Evolutionary conservation across 1,284 basidiomycete genomes (phyloP).

Genomic region (Pisolithus thermaeus): DNA sequence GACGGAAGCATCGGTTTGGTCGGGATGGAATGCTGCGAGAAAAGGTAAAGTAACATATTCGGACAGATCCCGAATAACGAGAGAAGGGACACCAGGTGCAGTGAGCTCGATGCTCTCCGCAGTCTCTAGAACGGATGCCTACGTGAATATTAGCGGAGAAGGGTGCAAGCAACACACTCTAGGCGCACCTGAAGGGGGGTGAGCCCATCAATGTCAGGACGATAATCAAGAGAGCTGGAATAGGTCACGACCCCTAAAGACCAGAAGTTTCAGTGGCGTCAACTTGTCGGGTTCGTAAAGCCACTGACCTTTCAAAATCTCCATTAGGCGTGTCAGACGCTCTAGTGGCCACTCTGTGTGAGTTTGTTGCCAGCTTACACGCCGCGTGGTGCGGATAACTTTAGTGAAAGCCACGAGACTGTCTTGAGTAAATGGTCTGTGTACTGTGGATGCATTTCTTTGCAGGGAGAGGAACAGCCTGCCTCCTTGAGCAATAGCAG

Average conservation of each 20-base stretch:
- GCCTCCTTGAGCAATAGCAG: slow-evolving; percentile 36
- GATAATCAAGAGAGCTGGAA: slow-evolving; percentile 75
- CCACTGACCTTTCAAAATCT: slow-evolving; percentile 65
- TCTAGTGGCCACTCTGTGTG: slow-evolving; percentile 60
- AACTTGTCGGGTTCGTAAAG: background rate
- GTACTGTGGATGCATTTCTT: slow-evolving; percentile 20
- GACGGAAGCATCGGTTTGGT: slow-evolving; percentile 10
- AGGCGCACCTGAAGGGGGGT: slow-evolving; percentile 73
- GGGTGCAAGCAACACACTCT: background rate
- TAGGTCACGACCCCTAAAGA: slow-evolving; percentile 72
- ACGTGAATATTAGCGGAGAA: slow-evolving; percentile 1
- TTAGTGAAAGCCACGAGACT: slow-evolving; percentile 79
- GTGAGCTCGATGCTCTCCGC: slow-evolving; percentile 64
- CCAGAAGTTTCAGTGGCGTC: background rate
- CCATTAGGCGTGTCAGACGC: slow-evolving; percentile 63
- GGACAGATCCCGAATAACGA: slow-evolving; percentile 78
- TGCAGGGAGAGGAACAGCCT: slow-evolving; percentile 18
- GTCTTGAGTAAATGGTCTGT: slow-evolving; percentile 75
- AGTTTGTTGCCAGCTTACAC: slow-evolving; percentile 41
- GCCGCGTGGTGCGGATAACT: slow-evolving; percentile 58
- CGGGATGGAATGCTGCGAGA: slow-evolving; percentile 65
- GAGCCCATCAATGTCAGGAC: slow-evolving; percentile 80
- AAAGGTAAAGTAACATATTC: slow-evolving; percentile 85
- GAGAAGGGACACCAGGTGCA: slow-evolving; percentile 56
- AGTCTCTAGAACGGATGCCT: slow-evolving; percentile 68